Evolutionary conservation across 2,329 filamentous ascomycete species (phyloP).

Genomic region (Arthrobotrys musiformis): DNA sequence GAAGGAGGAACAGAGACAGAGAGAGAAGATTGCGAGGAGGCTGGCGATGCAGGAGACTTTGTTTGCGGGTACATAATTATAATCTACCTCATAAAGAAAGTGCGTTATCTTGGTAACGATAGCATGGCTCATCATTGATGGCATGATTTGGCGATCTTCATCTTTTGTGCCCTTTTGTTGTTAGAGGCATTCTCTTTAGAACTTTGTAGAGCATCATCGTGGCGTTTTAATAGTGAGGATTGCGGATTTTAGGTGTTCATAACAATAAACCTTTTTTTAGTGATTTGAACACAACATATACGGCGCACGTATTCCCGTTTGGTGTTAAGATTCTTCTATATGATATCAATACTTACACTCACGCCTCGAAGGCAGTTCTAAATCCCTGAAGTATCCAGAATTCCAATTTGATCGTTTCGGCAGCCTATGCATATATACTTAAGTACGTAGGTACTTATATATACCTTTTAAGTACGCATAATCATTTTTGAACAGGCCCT

Average conservation of each 20-base stretch:
- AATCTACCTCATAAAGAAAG: not conserved
- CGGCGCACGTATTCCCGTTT: too few species aligned
- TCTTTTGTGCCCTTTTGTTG: not conserved
- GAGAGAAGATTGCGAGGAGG: conserved; percentile 27
- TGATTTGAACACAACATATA: too few species aligned
- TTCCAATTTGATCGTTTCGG: too few species aligned
- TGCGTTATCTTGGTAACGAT: not conserved
- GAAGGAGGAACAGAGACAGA: conserved; percentile 24
- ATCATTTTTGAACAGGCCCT: too few species aligned
- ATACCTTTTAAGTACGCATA: too few species aligned
- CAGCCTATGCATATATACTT: too few species aligned
- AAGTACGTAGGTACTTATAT: too few species aligned
- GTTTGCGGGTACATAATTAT: conserved; percentile 34
- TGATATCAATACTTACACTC: too few species aligned
- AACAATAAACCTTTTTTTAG: not conserved
- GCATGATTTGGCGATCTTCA: not conserved
- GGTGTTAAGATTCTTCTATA: too few species aligned
- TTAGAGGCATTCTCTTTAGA: not conserved
- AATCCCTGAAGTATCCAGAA: too few species aligned
- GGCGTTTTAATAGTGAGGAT: not conserved
- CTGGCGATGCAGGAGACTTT: conserved; percentile 48
- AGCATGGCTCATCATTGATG: not conserved
- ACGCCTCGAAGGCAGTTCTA: too few species aligned
- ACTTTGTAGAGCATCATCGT: not conserved
- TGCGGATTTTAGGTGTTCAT: not conserved